A percentile compares a stretch with the other conserved stretches of the same genome.
Conservation (phyloP, 164 flowering plant genomes). For the Dillenia turbinata region DNA sequence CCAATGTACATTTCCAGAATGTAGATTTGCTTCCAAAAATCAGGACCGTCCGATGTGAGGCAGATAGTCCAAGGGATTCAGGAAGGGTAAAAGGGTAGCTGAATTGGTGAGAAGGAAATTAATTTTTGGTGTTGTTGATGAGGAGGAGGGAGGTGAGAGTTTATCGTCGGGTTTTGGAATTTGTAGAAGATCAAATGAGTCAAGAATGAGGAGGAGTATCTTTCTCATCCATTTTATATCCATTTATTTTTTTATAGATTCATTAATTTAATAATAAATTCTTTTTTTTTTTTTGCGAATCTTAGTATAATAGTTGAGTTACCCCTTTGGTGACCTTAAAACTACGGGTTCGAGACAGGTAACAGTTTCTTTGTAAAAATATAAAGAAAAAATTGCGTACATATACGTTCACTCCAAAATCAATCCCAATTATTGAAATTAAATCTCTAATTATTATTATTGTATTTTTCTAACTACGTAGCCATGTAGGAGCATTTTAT, state of each 20-base stretch:
- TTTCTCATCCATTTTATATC: not conserved
- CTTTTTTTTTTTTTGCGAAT: too few relatives aligned
- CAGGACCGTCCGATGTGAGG: conserved; percentile 30
- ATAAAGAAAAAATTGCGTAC: too few relatives aligned
- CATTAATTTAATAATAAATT: too few relatives aligned
- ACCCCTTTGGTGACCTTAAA: too few relatives aligned
- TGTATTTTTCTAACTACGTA: too few relatives aligned
- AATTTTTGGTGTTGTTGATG: conserved; percentile 29
- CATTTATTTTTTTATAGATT: not conserved
- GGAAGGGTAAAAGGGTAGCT: conserved; percentile 70
- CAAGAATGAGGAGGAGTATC: conserved; percentile 1
- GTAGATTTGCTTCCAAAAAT: conserved; percentile 53
- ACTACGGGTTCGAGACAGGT: too few relatives aligned
- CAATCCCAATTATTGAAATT: too few relatives aligned
- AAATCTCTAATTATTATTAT: too few relatives aligned
- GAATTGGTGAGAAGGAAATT: conserved; percentile 58
- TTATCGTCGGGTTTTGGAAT: conserved; percentile 51
- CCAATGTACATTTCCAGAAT: conserved; percentile 14
- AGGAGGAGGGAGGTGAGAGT: conserved; percentile 20
- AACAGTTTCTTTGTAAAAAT: too few relatives aligned
- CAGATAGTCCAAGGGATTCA: conserved; percentile 75
- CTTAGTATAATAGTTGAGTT: too few relatives aligned
- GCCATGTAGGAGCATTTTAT: too few relatives aligned
- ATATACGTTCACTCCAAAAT: too few relatives aligned
- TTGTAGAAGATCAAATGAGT: conserved; percentile 36